phyloP scores from a whole-genome alignment of 2,329 filamentous ascomycete genomes.

The Acarospora socialis region DNA sequence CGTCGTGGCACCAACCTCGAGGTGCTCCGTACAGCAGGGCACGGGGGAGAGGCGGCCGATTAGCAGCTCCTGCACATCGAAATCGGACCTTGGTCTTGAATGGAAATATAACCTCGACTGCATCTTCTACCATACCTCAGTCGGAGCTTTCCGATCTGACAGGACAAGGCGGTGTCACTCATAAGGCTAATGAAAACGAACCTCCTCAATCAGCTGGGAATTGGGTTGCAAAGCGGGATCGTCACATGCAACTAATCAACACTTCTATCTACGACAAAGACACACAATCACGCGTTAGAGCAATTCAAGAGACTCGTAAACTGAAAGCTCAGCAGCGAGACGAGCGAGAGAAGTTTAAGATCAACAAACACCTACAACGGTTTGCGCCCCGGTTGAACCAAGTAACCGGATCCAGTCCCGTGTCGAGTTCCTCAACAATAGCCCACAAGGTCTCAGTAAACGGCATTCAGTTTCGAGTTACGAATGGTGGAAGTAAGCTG shows the following conservation, averaged over 20 bases:
- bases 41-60: too few relatives aligned
- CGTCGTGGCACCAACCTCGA: slow-evolving; percentile 16
- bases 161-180: slow-evolving; percentile 15
- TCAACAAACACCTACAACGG: slow-evolving; percentile 12
- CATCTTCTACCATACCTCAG: slow-evolving; percentile 15
- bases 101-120: slow-evolving; percentile 19
- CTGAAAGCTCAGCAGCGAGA: slow-evolving; percentile 42
- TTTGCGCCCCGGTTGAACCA: too few relatives aligned
- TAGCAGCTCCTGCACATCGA: slow-evolving; percentile 34
- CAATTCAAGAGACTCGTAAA: slow-evolving; percentile 54
- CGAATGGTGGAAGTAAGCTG: slow-evolving; percentile 69
- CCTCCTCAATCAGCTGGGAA: slow-evolving; percentile 24
- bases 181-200: slow-evolving; percentile 19
- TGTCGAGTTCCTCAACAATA: slow-evolving; percentile 23
- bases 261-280: slow-evolving; percentile 64
- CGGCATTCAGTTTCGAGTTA: slow-evolving; percentile 59
- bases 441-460: slow-evolving; percentile 53
- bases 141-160: slow-evolving; percentile 9
- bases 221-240: slow-evolving; percentile 61
- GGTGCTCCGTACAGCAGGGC: slow-evolving; percentile 15
- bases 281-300: slow-evolving; percentile 50
- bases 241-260: slow-evolving; percentile 73
- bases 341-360: slow-evolving; percentile 22
- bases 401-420: too few relatives aligned
- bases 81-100: slow-evolving; percentile 55